Evolutionary conservation across 1,139 yeast genomes (phyloP), one percentile per base, ranked within the genome.

Genomic region (Hansenula sp.): DNA sequence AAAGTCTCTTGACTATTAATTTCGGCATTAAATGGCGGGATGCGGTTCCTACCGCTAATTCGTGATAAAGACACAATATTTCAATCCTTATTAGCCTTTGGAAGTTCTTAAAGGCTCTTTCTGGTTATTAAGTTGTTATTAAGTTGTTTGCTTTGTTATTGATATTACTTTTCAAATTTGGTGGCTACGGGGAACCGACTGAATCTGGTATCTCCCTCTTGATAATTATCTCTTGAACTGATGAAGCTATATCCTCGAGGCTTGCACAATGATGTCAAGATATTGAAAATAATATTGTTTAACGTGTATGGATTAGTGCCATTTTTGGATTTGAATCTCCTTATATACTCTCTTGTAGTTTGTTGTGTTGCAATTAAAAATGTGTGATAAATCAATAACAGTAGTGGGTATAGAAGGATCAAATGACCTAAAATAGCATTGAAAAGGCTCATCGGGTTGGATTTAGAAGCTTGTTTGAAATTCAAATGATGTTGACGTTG

Each of bases 261-360:
- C 42, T 71, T 71, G 13, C 77, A 57, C 77, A 85, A 73, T 43
- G 74, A 72, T 12, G 69, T 59, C 29, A 64, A 62, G 47, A 77
- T 59, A 54, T 83, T 82, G 30, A 52, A 52, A 24, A 60, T 43
- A 1, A 67, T 3, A 21, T 36, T 50, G 9, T 36, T 44, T 13
- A 47, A 29, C 17, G 40, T 35, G 52, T 47, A 52, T 50, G 62
- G 47, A 19, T 50, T 48, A 4, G 21, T 16, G 7, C 58, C 60
- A 40, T 53, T 52, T 57, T 54, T 66, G 46, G 42, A 65, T 60
- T 59, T 71, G 51, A 60, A 43, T 2, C 52, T 43, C 41, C 70
- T 72, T 41, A 84, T 63, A 52, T 74, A 84, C 51, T 84, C 93
- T 51, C 90, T 68, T 5, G 95, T 85, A 16, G 91, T 81, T 51